Conservation (phyloP, 2,329 filamentous ascomycete species). For the Alternaria tenuissima region DNA sequence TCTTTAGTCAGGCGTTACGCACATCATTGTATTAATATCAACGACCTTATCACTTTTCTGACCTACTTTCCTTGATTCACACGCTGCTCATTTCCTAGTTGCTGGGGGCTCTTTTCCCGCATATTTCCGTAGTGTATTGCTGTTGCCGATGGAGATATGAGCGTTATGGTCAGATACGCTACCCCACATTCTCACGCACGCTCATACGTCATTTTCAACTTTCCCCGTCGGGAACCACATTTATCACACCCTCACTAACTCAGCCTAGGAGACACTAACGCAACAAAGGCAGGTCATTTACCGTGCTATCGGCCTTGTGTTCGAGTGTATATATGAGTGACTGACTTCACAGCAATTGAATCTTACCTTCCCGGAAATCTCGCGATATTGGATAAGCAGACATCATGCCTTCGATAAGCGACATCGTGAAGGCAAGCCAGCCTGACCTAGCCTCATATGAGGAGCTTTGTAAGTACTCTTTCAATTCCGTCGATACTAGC, state of each 20-base stretch:
- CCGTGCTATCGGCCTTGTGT: constrained; percentile 1
- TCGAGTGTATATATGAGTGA: constrained; percentile 1
- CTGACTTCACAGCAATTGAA: background rate
- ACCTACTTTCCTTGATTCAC: background rate
- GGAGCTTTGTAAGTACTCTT: constrained; percentile 39
- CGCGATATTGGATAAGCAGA: background rate
- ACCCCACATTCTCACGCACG: constrained; percentile 9
- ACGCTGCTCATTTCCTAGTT: background rate
- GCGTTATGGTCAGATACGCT: background rate
- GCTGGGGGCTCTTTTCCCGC: background rate
- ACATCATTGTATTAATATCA: constrained; percentile 17
- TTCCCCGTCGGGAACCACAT: constrained; percentile 32
- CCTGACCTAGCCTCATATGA: constrained; percentile 43
- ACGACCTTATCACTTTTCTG: background rate
- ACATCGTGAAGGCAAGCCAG: constrained; percentile 34
- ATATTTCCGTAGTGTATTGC: background rate
- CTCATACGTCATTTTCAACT: constrained; percentile 27
- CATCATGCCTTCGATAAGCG: constrained; percentile 41
- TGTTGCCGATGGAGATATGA: background rate
- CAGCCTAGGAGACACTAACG: constrained; percentile 1
- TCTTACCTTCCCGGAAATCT: background rate
- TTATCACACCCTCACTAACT: constrained; percentile 4
- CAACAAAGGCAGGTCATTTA: constrained; percentile 14
- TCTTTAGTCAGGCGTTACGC: constrained; percentile 5
- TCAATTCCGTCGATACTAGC: background rate